A percentile compares a stretch with the other conserved stretches of the same genome.
phyloP scores from a whole-genome alignment of 768 basidiomycete genomes.

The Boletus subparvulus region DNA sequence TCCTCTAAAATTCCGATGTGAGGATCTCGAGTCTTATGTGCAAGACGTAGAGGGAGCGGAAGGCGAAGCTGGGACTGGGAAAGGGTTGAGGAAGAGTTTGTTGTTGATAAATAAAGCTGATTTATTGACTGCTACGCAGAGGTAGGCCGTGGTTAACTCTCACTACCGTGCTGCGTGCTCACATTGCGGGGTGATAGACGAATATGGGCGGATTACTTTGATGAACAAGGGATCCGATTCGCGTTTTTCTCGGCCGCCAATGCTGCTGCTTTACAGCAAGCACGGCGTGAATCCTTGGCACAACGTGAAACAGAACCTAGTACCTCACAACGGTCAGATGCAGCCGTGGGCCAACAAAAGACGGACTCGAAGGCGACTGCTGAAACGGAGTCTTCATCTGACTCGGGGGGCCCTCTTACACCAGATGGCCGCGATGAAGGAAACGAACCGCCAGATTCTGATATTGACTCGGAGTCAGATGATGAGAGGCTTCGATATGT shows the following conservation, averaged over 20 bases:
- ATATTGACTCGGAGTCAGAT: constrained; percentile 32
- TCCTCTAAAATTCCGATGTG: constrained; percentile 88
- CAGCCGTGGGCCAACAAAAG: neutral
- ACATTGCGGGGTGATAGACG: constrained; percentile 50
- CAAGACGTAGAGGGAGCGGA: constrained; percentile 79
- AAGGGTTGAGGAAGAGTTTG: constrained; percentile 69
- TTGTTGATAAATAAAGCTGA: constrained; percentile 96
- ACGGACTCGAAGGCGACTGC: neutral
- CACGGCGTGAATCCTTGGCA: constrained; percentile 49
- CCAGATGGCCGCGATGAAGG: constrained; percentile 32
- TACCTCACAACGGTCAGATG: neutral
- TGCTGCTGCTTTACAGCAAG: constrained; percentile 81
- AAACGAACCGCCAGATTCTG: constrained; percentile 25
- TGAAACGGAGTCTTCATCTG: constrained; percentile 31
- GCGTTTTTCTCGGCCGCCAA: constrained; percentile 94
- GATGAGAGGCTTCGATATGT: constrained; percentile 47
- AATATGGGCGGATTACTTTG: constrained; percentile 92
- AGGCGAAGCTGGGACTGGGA: constrained; percentile 75
- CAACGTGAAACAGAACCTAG: constrained; percentile 23
- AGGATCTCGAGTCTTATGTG: constrained; percentile 87
- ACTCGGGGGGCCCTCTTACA: constrained; percentile 30
- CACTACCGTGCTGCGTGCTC: neutral
- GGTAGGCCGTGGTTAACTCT: constrained; percentile 47
- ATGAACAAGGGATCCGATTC: constrained; percentile 67
- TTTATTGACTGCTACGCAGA: constrained; percentile 80